Conservation (phyloP, 495 filamentous ascomycete genomes). For the Immersiella caudata region DNA sequence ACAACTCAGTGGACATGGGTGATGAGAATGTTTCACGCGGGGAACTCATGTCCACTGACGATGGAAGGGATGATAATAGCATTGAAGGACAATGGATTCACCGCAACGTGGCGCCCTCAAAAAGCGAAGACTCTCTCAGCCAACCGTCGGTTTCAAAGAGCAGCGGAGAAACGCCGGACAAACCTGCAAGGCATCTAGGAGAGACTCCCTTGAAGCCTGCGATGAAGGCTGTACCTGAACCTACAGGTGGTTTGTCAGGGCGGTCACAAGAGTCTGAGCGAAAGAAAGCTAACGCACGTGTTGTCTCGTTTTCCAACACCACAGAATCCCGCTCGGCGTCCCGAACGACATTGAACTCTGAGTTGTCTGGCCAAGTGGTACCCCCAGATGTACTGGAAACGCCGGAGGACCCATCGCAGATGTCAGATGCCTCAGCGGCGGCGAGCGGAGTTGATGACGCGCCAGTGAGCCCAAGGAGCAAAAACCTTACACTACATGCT, state of each 20-base stretch:
- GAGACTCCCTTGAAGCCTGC: background rate
- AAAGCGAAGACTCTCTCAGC: background rate
- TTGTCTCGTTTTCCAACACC: background rate
- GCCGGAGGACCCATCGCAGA: too few relatives aligned
- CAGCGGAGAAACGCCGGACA: background rate
- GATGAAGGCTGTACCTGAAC: background rate
- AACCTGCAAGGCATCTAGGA: background rate
- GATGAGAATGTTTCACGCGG: background rate
- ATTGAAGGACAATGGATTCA: background rate
- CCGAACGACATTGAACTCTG: background rate
- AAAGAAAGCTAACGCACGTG: background rate
- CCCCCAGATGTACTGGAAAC: background rate
- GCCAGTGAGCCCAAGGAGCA: slow-evolving; percentile 24
- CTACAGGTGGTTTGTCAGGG: background rate
- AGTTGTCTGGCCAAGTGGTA: background rate
- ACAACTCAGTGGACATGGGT: background rate
- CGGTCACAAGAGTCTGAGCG: background rate
- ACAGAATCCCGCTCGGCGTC: slow-evolving; percentile 1
- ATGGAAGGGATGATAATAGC: background rate
- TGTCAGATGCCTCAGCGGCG: background rate
- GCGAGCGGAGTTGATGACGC: background rate
- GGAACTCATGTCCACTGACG: background rate
- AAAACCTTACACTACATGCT: slow-evolving; percentile 42
- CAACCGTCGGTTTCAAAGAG: background rate
- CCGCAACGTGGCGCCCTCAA: background rate